Evolutionary conservation across 352 stramenopile genomes (phyloP).

Genomic region (Phytophthora syringae): DNA sequence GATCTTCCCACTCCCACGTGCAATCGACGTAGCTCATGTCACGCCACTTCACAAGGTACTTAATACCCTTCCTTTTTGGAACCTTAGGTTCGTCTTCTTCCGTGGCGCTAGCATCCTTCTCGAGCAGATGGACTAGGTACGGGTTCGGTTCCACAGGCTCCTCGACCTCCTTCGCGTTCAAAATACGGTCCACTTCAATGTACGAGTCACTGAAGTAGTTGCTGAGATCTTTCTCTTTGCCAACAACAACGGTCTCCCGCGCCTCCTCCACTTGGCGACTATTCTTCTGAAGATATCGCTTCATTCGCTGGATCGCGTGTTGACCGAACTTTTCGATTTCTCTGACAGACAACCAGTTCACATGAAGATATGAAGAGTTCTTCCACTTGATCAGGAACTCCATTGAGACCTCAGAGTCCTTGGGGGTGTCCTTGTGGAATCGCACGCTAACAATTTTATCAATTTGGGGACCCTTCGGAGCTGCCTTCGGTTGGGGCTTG

Average conservation of each 20-base stretch:
- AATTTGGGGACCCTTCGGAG: conserved; percentile 84
- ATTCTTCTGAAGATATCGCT: conserved; percentile 89
- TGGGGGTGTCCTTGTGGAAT: conserved; percentile 64
- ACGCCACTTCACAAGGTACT: conserved; percentile 93
- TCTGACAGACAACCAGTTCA: conserved; percentile 96
- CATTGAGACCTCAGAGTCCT: conserved; percentile 80
- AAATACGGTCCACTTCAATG: conserved; percentile 85
- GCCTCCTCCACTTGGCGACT: conserved; percentile 78
- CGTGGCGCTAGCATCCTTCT: conserved; percentile 52
- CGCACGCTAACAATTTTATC: conserved; percentile 93
- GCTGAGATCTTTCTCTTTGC: conserved; percentile 79
- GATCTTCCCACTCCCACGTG: conserved; percentile 91
- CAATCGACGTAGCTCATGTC: conserved; percentile 92
- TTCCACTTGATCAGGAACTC: conserved; percentile 99
- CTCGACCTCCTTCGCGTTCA: conserved; percentile 79
- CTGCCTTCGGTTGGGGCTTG: conserved; percentile 41
- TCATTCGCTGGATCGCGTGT: conserved; percentile 83
- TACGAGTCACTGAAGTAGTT: conserved; percentile 87
- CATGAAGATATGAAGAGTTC: conserved; percentile 97
- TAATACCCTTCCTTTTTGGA: conserved; percentile 83
- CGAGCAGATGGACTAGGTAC: conserved; percentile 46
- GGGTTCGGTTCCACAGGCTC: conserved; percentile 79
- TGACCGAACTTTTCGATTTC: conserved; percentile 94
- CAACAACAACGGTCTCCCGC: conserved; percentile 75
- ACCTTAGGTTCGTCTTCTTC: conserved; percentile 49